Evolutionary conservation across 2,329 filamentous ascomycete species (phyloP), one percentile per base, ranked within the genome.

Genomic region (Byssochlamys sp.): DNA sequence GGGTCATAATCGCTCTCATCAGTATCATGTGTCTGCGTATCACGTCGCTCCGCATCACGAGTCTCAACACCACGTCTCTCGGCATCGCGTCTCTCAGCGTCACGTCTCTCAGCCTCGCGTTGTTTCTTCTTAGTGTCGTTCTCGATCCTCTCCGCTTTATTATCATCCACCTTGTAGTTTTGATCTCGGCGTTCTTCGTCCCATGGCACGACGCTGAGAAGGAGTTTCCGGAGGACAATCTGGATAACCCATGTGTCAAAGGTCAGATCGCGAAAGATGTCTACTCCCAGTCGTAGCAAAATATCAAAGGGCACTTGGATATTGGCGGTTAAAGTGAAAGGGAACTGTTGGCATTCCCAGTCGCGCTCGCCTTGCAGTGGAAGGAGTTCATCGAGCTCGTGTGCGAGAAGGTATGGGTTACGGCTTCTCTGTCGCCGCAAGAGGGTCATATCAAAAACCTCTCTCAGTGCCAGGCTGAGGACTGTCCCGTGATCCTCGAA

Each of bases 231-330:
- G 14, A 73, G 53, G 4, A 70, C 64, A 1, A 60, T 62, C 33
- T 74, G 71, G 54, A 73, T 70, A 7, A 68, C 63, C 71, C 71
- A 74, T 1, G 69, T 73, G 57, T 74, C 71, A 53, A 73, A 74
- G 4, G 63, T 60, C 19, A 73, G 60, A 52, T 73, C 69, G 10
- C 67, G 62, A 60, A 73, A 73, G 14, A 73, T 72, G 49, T 74
- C 65, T 6, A 74, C 69, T 1, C 71, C 71, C 12, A 74, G 63
- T 11, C 59, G 59, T 29, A 65, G 61, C 12, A 73, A 61, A 19
- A 73, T 73, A 55, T 73, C 66, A 52, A 73, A 73, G 0, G 71
- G 71, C 2, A 73, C 67, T n/a, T 63, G 63, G 33, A 74, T 69
- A 56, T 74, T 74, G 12, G 66, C 71, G 1, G 67, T 62, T 26